A percentile compares a stretch with the other conserved stretches of the same genome.
Evolutionary conservation across 345 rosid species (phyloP).

Genomic region (Citrus australasica): DNA sequence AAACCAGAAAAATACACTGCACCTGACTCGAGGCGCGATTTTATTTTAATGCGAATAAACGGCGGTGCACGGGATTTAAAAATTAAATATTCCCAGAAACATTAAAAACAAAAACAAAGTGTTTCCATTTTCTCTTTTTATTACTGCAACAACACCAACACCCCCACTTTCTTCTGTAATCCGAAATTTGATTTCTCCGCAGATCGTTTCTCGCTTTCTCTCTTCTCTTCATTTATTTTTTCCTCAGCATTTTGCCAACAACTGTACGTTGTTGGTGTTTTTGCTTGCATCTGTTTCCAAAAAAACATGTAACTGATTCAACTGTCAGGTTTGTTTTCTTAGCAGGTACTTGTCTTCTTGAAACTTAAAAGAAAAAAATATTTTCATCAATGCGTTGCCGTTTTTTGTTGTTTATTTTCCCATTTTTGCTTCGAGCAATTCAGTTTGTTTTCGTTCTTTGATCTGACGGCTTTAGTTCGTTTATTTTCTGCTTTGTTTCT

Average conservation of each 20-base stretch:
- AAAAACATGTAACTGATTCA: constrained; percentile 17
- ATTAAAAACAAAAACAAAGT: neutral
- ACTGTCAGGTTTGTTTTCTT: neutral
- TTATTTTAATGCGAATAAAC: constrained; percentile 6
- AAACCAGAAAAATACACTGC: neutral
- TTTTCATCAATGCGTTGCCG: neutral
- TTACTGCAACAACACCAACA: neutral
- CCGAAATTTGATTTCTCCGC: neutral
- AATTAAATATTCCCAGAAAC: neutral
- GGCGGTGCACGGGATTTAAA: constrained; percentile 20
- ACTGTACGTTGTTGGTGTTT: neutral
- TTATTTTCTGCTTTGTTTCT: neutral
- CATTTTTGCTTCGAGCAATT: neutral
- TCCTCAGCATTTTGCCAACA: neutral
- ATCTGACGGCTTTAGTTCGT: neutral
- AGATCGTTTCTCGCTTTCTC: neutral
- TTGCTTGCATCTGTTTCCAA: neutral
- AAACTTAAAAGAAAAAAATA: neutral
- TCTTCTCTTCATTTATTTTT: constrained; percentile 2
- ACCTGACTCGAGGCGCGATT: constrained; percentile 11
- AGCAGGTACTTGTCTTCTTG: neutral
- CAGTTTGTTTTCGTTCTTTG: neutral
- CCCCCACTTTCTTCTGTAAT: neutral
- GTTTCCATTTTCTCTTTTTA: neutral
- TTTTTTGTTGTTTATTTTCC: neutral